Base-by-base conservation (phyloP, 495 filamentous ascomycete genomes). In the Neurospora sp. region DNA sequence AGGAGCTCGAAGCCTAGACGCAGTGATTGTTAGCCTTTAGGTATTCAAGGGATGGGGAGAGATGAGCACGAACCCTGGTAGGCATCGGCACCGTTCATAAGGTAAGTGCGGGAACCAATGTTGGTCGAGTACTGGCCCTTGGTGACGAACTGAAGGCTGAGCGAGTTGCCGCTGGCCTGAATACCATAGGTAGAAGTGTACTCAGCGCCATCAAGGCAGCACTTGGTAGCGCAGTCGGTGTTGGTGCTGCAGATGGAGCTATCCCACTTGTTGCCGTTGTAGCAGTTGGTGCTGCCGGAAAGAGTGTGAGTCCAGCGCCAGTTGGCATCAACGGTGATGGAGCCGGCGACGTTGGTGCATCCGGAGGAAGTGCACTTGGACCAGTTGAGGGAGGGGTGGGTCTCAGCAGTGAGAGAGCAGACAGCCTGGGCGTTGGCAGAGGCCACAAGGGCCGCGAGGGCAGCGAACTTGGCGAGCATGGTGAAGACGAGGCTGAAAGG, bases 381-480 rank as follows among this genome's bases (percentile, higher is more conserved):
- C 89, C 88, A 90, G 77, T 75, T 83, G 73, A 91, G 76, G 72
- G 84, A 79, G 48, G 89, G 89, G 76, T 90, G 88, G 20, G 81
- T 85, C 81, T 91, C 90, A 11, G 85, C 70, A 27, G 83, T 84
- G 76, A 84, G 73, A n/a, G 81, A 86, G 81, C 89, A 89, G 70
- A 84, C 85, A 79, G 89, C 83, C 82, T 92, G 90, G 74, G 83
- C 84, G 35, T 79, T 73, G 74, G 82, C 83, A 41, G 79, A 69
- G 73, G 82, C 82, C 76, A 85, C 78, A 41, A 87, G 79, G 81
- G 83, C 83, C 69, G 84, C 81, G 70, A 80, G 76, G 70, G 78
- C 72, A 20, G 79, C 76, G 75, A 82, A 80, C 77, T 80, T 82
- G 75, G 76, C 75, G 69, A 73, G 69, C 80, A 82, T 82, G 73